Evolutionary conservation across 257 asterid genomes (phyloP).

Genomic region (Misopates orontium): DNA sequence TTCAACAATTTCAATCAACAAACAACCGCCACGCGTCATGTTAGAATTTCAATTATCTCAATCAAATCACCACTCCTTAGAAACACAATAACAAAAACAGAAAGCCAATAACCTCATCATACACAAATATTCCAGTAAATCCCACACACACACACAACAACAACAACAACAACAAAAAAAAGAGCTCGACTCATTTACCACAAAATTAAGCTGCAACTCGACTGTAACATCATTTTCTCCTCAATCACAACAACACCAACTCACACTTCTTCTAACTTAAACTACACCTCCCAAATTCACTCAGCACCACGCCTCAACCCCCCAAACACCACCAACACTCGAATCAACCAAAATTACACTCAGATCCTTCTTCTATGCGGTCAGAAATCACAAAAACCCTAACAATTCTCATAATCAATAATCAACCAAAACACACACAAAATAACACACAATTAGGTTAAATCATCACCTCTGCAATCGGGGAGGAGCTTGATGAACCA

Average conservation of each 20-base stretch:
- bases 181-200: neutral
- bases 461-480: slow-evolving; percentile 59
- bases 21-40: neutral
- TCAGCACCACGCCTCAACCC: neutral
- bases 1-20: neutral
- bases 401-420: neutral
- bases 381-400: neutral
- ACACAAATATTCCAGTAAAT: neutral
- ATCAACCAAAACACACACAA: neutral
- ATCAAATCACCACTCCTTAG: slow-evolving; percentile 1
- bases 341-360: neutral
- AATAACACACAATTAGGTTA: neutral
- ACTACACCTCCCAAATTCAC: neutral
- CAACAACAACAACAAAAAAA: neutral
- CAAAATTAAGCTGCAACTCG: neutral
- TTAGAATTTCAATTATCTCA: neutral
- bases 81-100: neutral
- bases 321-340: slow-evolving; percentile 11
- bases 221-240: neutral
- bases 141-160: neutral
- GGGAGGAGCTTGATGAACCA: slow-evolving; percentile 90
- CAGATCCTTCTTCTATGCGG: neutral
- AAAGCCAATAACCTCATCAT: neutral
- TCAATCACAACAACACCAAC: slow-evolving; percentile 16
- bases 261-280: neutral